phyloP scores from a whole-genome alignment of 2,329 filamentous ascomycete species.

The Neurospora sp. region DNA sequence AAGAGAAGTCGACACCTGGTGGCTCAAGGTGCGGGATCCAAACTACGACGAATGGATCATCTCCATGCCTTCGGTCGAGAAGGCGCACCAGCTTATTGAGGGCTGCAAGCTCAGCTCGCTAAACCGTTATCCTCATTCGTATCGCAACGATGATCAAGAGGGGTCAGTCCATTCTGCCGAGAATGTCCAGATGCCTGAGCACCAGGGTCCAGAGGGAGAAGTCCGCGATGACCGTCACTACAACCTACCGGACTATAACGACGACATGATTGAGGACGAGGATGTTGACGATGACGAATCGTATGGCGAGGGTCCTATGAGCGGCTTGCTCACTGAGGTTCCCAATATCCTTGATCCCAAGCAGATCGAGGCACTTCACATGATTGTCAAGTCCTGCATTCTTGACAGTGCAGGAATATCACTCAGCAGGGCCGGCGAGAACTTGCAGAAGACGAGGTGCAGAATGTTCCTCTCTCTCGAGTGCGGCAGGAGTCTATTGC shows the following conservation, averaged over 20 bases:
- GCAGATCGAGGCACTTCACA: slow-evolving; percentile 90
- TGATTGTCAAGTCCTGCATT: slow-evolving; percentile 95
- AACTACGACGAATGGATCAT: slow-evolving; percentile 51
- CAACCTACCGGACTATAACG: slow-evolving; percentile 26
- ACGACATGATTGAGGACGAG: slow-evolving; percentile 54
- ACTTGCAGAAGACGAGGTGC: slow-evolving; percentile 82
- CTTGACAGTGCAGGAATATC: slow-evolving; percentile 70
- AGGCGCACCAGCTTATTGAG: slow-evolving; percentile 45
- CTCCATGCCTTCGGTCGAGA: slow-evolving; percentile 49
- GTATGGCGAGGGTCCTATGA: slow-evolving; percentile 67
- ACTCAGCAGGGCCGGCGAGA: slow-evolving; percentile 57
- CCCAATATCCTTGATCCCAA: slow-evolving; percentile 89
- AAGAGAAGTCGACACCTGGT: slow-evolving; percentile 56
- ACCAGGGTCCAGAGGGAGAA: slow-evolving; percentile 8
- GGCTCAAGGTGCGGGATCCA: slow-evolving; percentile 48
- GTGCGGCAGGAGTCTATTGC: slow-evolving; percentile 77
- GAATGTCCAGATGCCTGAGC: slow-evolving; percentile 26
- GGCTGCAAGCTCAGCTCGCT: slow-evolving; percentile 50
- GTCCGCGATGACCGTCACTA: slow-evolving; percentile 13
- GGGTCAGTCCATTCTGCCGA: slow-evolving; percentile 25
- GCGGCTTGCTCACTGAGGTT: slow-evolving; percentile 83
- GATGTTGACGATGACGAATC: slow-evolving; percentile 66
- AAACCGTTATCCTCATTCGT: slow-evolving; percentile 41
- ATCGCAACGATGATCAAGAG: slow-evolving; percentile 31
- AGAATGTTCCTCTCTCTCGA: slow-evolving; percentile 84